Percentiles rank a stretch among this genome's conserved stretches.
Conservation (phyloP, 176 grass and related monocot species). For the Oryza officinalis region DNA sequence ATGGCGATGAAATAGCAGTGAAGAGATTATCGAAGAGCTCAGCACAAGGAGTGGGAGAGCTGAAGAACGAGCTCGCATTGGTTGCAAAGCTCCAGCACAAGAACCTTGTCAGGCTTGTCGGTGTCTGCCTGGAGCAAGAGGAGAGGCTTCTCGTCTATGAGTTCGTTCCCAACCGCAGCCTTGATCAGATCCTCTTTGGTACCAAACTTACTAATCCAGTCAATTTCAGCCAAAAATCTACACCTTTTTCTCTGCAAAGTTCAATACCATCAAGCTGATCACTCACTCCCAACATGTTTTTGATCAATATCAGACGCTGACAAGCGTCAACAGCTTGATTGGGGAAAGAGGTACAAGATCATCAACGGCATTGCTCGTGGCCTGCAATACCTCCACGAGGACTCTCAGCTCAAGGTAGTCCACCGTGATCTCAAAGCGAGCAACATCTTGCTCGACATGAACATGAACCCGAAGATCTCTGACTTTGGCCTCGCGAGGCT, state of each 20-base stretch:
- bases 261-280: neutral
- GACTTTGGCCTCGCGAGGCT: slow-evolving; percentile 66
- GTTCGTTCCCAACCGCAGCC: slow-evolving; percentile 35
- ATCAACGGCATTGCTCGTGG: slow-evolving; percentile 62
- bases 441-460: slow-evolving; percentile 34
- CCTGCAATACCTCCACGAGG: slow-evolving; percentile 75
- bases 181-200: slow-evolving; percentile 28
- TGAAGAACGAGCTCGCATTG: slow-evolving; percentile 34
- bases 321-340: slow-evolving; percentile 30
- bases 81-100: slow-evolving; percentile 47
- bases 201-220: neutral
- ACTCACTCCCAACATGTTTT: neutral
- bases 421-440: slow-evolving; percentile 54
- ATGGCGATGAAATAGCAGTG: slow-evolving; percentile 38
- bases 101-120: slow-evolving; percentile 41
- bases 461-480: slow-evolving; percentile 67
- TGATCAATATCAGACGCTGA: slow-evolving; percentile 14
- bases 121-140: slow-evolving; percentile 34
- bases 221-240: neutral
- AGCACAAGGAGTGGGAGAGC: slow-evolving; percentile 22
- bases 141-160: slow-evolving; percentile 38
- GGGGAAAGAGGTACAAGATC: slow-evolving; percentile 48
- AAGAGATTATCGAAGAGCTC: slow-evolving; percentile 36
- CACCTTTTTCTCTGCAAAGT: neutral
- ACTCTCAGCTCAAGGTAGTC: slow-evolving; percentile 60